A percentile compares a stretch with the other conserved stretches of the same genome.
Conservation (phyloP, 202 grass and related monocot genomes). For the Panicum virgatum region DNA sequence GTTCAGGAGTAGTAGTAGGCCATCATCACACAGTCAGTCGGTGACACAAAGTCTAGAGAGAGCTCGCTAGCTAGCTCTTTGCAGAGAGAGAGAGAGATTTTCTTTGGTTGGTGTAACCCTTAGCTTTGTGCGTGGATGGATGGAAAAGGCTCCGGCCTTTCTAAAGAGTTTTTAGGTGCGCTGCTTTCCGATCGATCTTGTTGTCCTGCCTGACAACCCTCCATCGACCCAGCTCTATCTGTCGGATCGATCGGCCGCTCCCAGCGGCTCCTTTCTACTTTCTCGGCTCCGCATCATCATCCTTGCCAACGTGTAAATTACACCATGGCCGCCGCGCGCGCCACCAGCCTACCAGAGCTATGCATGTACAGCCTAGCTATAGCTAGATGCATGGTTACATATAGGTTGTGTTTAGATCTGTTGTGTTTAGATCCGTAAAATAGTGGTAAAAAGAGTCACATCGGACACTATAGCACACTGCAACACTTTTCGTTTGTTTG, state of each 20-base stretch:
- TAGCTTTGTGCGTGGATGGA: conserved; percentile 25
- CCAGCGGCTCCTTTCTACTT: too few species aligned
- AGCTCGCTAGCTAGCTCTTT: background rate
- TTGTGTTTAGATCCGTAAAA: too few species aligned
- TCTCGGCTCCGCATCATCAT: background rate
- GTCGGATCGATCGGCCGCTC: background rate
- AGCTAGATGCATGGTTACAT: background rate
- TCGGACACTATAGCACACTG: too few species aligned
- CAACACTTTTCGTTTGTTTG: too few species aligned
- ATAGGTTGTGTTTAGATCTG: too few species aligned
- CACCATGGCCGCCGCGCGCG: background rate
- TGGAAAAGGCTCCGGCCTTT: conserved; percentile 57
- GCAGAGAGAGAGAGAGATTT: conserved; percentile 3
- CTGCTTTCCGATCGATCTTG: conserved; percentile 33
- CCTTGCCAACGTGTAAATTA: conserved; percentile 22
- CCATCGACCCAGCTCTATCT: conserved; percentile 6
- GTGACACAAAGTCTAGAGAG: conserved; percentile 11
- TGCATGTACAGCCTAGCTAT: background rate
- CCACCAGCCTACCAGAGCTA: background rate
- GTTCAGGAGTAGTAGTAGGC: conserved; percentile 36
- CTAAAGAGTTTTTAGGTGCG: conserved; percentile 42
- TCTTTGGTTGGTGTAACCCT: conserved; percentile 25
- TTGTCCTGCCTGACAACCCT: conserved; percentile 40
- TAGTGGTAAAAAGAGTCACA: too few species aligned
- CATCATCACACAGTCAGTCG: conserved; percentile 26